Percentiles rank a stretch among this genome's conserved stretches.
Evolutionary conservation across 2,329 filamentous ascomycete species (phyloP).

Genomic region (Calonectria montana): DNA sequence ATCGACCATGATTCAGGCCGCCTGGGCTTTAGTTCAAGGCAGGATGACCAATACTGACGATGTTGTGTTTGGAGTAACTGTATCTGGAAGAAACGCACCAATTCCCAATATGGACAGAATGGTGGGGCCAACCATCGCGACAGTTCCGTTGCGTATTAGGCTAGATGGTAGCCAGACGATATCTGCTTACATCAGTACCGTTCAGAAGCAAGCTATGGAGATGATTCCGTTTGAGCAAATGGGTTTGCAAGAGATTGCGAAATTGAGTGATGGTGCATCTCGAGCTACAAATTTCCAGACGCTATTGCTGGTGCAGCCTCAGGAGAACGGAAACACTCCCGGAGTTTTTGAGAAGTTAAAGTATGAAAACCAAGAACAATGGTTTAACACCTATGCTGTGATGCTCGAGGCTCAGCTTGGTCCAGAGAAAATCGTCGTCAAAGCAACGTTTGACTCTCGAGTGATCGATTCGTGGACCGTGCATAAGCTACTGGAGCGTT

Average conservation of each 20-base stretch:
- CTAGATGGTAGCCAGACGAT: background rate
- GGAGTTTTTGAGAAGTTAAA: background rate
- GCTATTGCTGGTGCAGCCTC: background rate
- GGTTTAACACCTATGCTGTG: background rate
- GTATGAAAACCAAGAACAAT: background rate
- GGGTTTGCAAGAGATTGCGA: background rate
- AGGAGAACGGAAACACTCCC: background rate
- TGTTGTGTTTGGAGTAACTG: background rate
- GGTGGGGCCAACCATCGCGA: background rate
- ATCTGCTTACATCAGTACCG: background rate
- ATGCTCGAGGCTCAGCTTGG: background rate
- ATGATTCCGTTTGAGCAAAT: background rate
- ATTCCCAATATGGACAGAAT: background rate
- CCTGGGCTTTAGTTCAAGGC: background rate
- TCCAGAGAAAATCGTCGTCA: background rate
- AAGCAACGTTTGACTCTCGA: background rate
- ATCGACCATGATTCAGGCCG: background rate
- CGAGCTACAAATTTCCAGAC: background rate
- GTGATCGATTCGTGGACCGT: background rate
- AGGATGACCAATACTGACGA: background rate
- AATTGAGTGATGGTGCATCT: background rate
- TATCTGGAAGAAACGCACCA: background rate
- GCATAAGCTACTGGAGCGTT: background rate
- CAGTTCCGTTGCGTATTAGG: background rate
- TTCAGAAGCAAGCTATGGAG: background rate